A percentile compares a stretch with the other conserved stretches of the same genome.
phyloP scores from a whole-genome alignment of 2,329 filamentous ascomycete genomes.

The Pestalotiopsis sp. region DNA sequence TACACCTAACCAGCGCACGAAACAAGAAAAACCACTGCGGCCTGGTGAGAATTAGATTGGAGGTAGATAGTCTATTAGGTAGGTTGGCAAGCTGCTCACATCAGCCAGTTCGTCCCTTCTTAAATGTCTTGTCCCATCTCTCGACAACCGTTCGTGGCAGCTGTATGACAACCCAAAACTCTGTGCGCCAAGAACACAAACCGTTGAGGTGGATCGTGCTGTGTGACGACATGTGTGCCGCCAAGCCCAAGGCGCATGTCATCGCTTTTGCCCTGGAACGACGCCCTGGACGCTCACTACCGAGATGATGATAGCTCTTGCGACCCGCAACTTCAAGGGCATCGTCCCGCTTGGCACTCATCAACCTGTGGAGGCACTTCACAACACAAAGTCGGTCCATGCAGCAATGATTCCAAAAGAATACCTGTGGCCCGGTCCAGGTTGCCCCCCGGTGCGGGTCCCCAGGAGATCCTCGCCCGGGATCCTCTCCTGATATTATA shows the following conservation, averaged over 20 bases:
- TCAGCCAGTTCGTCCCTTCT: neutral
- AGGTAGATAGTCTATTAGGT: neutral
- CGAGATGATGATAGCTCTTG: neutral
- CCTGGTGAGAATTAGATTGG: neutral
- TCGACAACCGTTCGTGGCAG: neutral
- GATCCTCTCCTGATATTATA: conserved; percentile 1
- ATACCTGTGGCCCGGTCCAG: neutral
- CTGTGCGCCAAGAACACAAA: neutral
- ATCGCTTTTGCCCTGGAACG: neutral
- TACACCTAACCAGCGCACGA: neutral
- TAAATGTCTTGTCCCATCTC: neutral
- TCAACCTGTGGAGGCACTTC: neutral
- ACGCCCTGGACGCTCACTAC: neutral
- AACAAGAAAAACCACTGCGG: neutral
- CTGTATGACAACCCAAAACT: neutral
- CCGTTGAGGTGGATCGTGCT: neutral
- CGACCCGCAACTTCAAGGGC: neutral
- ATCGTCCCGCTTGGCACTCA: neutral
- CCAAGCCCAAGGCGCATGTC: neutral
- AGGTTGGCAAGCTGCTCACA: neutral
- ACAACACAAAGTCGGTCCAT: neutral
- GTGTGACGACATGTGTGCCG: neutral
- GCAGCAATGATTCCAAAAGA: conserved; percentile 7
- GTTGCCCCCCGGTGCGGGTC: neutral
- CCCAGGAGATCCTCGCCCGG: neutral